Base-by-base conservation (phyloP, 2,329 filamentous ascomycete genomes). In the Massarina eburnea region DNA sequence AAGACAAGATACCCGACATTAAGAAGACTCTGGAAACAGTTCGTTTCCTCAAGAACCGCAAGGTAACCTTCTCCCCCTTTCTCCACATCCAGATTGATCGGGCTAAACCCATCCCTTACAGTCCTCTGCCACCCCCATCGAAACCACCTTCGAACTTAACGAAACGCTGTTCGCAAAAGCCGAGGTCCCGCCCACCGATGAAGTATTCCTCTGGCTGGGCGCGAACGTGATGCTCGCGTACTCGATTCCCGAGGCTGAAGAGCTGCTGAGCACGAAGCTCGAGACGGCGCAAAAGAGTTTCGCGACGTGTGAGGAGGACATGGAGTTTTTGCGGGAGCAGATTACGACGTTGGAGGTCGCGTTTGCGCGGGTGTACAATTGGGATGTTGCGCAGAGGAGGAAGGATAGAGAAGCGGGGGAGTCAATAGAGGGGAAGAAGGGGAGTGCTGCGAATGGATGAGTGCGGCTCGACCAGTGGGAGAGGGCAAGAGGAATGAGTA, bases 311-410 rank as follows among this genome's bases (percentile, higher is more conserved):
- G 91, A 96, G 67, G 94, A 99, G 74, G 94, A 99, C 71, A 72
- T 96, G 64, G 94, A 97, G 68, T 99, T 97, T 67, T 73, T 99
- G 62, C 78, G 94, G 51, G 92, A 97, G 70, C 94, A 99, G 73
- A 95, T 99, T 59, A 99, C 94, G 89, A 96, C 91, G 0, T 86
- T 99, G 77, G 94, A 99, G 72, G 94, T 99, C 26, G 94, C 94
- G 3, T 91, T 92, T 32, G 94, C 94, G 18, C 81, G 94, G 54
- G 91, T 99, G n/a, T 97, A 99, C 73, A 99, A 99, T 72, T 97
- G 94, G 92, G 94, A 99, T 64, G 91, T 99, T 4, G 89, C 92
- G 34, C 89, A 96, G 76, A 89, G 95, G 73, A 80, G 94, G 59
- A 96, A 96, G 77, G 91, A 96, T 50, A 94, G 91, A 71, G 84